phyloP scores from a whole-genome alignment of 2,329 filamentous ascomycete species.

The Blumeria graminis region DNA sequence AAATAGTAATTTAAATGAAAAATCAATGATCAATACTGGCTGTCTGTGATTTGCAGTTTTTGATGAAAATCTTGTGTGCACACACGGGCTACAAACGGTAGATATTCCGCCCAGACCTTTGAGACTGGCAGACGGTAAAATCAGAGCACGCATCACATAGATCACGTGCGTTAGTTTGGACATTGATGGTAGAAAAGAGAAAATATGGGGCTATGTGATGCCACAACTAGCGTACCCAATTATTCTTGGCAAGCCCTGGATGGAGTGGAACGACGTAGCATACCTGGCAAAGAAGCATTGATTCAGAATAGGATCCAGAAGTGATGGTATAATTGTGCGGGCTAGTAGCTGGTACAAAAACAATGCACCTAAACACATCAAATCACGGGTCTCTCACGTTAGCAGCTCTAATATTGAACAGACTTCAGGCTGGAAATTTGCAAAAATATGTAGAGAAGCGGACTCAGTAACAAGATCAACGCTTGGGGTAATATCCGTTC shows the following conservation, averaged over 20 bases:
- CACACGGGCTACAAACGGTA: neutral
- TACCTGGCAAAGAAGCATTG: neutral
- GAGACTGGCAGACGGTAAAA: neutral
- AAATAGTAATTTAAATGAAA: too few relatives aligned
- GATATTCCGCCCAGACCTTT: neutral
- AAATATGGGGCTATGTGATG: neutral
- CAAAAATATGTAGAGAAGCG: neutral
- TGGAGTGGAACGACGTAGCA: neutral
- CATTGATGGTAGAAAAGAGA: neutral
- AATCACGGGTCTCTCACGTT: neutral
- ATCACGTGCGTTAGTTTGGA: neutral
- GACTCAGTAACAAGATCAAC: neutral
- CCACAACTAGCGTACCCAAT: neutral
- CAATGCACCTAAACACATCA: neutral
- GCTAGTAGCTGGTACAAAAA: neutral
- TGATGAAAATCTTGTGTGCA: constrained; percentile 1
- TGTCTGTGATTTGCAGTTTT: neutral
- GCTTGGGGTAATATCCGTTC: neutral
- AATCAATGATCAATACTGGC: neutral
- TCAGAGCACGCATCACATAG: neutral
- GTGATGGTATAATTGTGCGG: neutral
- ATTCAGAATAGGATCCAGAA: neutral
- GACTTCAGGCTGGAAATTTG: neutral
- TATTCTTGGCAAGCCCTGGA: neutral
- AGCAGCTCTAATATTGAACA: neutral